These are phyloP conservation scores for Naganishia randhawae DNA, from an alignment of 768 basidiomycete genomes.

Conservation along the genomic window DNA sequence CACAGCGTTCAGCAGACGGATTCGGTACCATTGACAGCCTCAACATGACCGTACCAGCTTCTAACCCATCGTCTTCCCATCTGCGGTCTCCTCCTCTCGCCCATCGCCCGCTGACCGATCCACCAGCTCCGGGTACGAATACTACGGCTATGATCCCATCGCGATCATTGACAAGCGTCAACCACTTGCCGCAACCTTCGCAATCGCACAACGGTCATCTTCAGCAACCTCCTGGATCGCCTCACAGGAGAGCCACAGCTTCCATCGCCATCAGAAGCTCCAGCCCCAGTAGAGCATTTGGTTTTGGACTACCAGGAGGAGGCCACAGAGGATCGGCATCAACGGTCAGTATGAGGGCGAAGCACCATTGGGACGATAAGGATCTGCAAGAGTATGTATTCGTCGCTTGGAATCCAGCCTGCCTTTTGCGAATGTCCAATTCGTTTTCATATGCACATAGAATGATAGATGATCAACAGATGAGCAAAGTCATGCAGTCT, in stretches of 20 bases:
- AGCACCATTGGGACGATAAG: conserved; percentile 19
- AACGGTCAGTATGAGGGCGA: background rate
- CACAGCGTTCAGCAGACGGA: background rate
- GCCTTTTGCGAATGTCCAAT: background rate
- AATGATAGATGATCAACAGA: conserved; percentile 17
- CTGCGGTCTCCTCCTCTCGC: background rate
- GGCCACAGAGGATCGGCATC: background rate
- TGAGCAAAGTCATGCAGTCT: conserved; percentile 9
- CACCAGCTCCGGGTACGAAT: background rate
- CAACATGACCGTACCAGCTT: background rate
- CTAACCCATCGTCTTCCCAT: background rate
- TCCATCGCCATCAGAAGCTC: background rate
- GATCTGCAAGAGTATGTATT: conserved; percentile 23
- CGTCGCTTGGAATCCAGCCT: background rate
- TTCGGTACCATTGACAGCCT: background rate
- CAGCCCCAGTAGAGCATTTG: background rate
- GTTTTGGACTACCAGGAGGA: background rate
- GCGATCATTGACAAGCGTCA: background rate
- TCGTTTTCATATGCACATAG: background rate
- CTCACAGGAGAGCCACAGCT: background rate
- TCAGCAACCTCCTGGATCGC: background rate
- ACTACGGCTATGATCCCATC: conserved; percentile 11
- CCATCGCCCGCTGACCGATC: background rate
- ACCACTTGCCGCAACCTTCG: background rate
- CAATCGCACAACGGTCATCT: background rate